Evolutionary conservation across 176 grass and related monocot species (phyloP).

Genomic region (Eragrostis nindensis): DNA sequence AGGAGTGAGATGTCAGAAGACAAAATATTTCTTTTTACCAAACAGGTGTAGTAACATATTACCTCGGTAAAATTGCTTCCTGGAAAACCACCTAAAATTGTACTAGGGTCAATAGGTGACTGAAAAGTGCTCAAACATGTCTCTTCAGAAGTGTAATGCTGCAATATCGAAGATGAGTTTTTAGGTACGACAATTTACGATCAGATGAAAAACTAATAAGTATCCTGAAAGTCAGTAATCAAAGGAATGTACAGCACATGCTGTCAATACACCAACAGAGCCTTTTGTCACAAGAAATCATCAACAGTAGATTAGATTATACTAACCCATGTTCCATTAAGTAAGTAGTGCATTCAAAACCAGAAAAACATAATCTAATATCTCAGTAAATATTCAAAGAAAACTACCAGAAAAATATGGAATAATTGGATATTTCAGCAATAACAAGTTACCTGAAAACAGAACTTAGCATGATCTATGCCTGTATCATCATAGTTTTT

Average conservation of each 20-base stretch:
- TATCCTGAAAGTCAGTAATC: conserved; percentile 12
- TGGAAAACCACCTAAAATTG: conserved; percentile 83
- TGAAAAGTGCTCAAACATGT: conserved; percentile 86
- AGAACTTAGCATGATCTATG: conserved; percentile 84
- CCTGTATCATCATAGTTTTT: conserved; percentile 66
- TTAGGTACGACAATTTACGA: conserved; percentile 28
- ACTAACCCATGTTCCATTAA: not conserved
- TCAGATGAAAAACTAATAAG: conserved; percentile 11
- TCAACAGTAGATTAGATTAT: not conserved
- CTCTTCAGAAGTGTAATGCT: conserved; percentile 94
- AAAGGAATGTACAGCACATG: not conserved
- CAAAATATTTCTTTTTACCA: not conserved
- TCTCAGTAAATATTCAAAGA: not conserved
- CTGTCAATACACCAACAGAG: not conserved
- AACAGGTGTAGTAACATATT: conserved; percentile 31
- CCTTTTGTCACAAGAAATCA: not conserved
- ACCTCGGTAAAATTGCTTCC: conserved; percentile 92
- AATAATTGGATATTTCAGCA: conserved; percentile 25
- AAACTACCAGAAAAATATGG: not conserved
- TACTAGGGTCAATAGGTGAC: conserved; percentile 90
- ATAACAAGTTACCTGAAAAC: conserved; percentile 75
- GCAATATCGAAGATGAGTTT: conserved; percentile 48
- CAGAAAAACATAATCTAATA: not conserved
- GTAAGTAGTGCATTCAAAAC: conserved; percentile 12
- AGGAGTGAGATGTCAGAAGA: conserved; percentile 22